These are phyloP conservation scores for Solanum medicagineum DNA, from an alignment of 257 asterid species.

Conservation along the genomic window DNA sequence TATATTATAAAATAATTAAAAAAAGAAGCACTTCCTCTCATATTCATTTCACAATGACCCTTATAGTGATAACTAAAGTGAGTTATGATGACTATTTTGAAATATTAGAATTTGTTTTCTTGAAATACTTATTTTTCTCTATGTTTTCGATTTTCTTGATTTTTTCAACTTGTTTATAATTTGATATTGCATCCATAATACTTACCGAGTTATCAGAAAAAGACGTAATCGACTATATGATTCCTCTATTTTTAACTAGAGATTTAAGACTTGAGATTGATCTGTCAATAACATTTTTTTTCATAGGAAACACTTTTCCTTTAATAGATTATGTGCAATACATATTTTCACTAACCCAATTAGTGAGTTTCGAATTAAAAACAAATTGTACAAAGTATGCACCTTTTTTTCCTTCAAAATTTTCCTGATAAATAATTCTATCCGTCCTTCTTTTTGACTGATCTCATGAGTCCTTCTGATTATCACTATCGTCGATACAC, in stretches of 20 bases:
- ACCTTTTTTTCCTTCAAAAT: not conserved
- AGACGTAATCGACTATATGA: not conserved
- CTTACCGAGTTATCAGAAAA: not conserved
- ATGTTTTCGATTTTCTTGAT: not conserved
- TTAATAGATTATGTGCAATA: not conserved
- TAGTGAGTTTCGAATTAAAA: not conserved
- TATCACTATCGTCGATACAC: not conserved
- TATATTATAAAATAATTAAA: not conserved
- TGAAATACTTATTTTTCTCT: not conserved
- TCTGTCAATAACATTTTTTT: not conserved
- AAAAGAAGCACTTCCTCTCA: no score
- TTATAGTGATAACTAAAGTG: not conserved
- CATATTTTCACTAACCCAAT: not conserved
- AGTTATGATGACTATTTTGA: not conserved
- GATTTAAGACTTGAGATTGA: not conserved
- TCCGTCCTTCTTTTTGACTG: not conserved
- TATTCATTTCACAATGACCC: not conserved
- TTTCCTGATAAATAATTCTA: not conserved
- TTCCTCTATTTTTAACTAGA: not conserved
- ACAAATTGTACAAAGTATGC: not conserved
- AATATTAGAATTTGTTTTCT: not conserved
- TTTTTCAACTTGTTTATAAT: not conserved
- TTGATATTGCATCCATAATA: not conserved
- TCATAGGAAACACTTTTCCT: not conserved
- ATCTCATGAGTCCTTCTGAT: not conserved